Evolutionary conservation across 2,329 filamentous ascomycete genomes (phyloP).

Genomic region (Penicillium polonicum): DNA sequence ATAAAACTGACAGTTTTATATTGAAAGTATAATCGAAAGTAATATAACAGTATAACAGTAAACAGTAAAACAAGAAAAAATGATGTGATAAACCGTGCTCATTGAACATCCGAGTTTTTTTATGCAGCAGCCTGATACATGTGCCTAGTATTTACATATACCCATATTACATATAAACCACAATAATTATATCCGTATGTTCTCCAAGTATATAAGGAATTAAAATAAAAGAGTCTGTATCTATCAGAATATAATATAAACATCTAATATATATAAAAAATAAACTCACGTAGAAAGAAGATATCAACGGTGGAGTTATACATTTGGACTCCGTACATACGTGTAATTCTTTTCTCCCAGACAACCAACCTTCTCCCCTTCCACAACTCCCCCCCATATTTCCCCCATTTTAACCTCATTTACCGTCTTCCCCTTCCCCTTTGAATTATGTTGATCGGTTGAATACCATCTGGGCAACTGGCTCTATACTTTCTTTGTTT

Average conservation of each 20-base stretch:
- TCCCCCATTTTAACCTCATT: constrained; percentile 11
- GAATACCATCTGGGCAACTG: constrained; percentile 9
- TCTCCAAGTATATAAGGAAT: background rate
- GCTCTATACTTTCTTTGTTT: constrained; percentile 9
- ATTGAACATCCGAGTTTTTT: constrained; percentile 2
- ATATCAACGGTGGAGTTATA: too few species aligned
- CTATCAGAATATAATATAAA: background rate
- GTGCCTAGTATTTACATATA: background rate
- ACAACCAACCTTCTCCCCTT: constrained; percentile 9
- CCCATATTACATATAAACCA: background rate
- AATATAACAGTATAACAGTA: background rate
- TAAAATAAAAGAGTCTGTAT: background rate
- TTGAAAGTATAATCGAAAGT: background rate
- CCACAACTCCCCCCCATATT: constrained; percentile 4
- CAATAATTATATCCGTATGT: background rate
- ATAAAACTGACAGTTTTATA: background rate
- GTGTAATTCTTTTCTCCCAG: constrained; percentile 12
- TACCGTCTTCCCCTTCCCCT: constrained; percentile 4
- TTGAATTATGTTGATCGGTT: constrained; percentile 20
- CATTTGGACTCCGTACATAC: background rate
- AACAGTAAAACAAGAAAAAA: background rate
- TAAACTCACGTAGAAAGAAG: too few species aligned
- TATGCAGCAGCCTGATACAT: constrained; percentile 7
- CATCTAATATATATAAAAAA: background rate
- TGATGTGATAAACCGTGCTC: background rate